These are phyloP conservation scores for Petasospora rhodanensis DNA, from an alignment of 1,139 yeast genomes.

Conservation along the genomic window DNA sequence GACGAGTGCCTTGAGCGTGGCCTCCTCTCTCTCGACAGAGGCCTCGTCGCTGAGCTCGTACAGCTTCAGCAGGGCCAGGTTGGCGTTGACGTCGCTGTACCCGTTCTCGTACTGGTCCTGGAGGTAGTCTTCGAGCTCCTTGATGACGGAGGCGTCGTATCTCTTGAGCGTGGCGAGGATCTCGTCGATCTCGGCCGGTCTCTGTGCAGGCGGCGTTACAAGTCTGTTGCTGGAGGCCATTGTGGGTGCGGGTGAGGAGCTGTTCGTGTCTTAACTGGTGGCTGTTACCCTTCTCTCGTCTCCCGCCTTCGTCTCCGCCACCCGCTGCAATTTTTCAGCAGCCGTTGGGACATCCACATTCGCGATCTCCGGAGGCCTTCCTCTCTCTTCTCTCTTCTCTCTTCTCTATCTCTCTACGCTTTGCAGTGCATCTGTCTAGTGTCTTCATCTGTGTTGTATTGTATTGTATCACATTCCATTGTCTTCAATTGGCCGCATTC, in stretches of 20 bases:
- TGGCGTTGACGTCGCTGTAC: constrained; percentile 39
- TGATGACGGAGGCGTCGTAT: constrained; percentile 40
- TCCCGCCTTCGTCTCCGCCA: too few relatives aligned
- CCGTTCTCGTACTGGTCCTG: constrained; percentile 34
- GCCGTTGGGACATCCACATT: too few relatives aligned
- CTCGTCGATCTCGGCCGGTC: constrained; percentile 35
- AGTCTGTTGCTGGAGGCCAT: constrained; percentile 19
- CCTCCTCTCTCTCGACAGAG: constrained; percentile 35
- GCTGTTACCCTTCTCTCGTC: too few relatives aligned
- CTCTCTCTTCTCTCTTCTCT: too few relatives aligned
- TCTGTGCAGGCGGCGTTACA: constrained; percentile 30
- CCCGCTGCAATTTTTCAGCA: too few relatives aligned
- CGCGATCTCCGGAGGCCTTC: too few relatives aligned
- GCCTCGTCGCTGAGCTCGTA: constrained; percentile 33
- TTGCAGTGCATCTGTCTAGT: too few relatives aligned
- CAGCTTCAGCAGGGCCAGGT: constrained; percentile 41
- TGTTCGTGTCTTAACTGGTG: not conserved
- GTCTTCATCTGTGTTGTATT: too few relatives aligned
- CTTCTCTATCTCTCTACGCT: too few relatives aligned
- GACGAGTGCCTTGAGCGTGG: constrained; percentile 35
- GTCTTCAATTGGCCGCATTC: constrained; percentile 22
- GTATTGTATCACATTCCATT: too few relatives aligned
- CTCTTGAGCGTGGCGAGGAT: constrained; percentile 38
- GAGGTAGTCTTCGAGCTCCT: constrained; percentile 39
- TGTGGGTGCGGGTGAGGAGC: not conserved